A percentile compares a stretch with the other conserved stretches of the same genome.
Conservation (phyloP, 352 stramenopile genomes). For the Phytopythium ostracodes region DNA sequence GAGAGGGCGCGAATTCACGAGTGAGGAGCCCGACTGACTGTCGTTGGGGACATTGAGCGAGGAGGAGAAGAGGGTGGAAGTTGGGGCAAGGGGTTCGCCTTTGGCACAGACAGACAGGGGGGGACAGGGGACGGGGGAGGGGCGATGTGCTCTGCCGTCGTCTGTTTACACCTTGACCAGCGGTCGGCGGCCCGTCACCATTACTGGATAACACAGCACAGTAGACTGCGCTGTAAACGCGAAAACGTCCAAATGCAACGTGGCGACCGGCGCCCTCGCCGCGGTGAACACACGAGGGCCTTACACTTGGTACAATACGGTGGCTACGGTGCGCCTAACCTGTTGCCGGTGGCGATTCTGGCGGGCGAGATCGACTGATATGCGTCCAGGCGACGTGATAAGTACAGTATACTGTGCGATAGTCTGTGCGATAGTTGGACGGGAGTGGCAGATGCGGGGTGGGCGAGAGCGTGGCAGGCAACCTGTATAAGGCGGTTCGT, state of each 20-base stretch:
- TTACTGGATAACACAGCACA: neutral
- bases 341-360: neutral
- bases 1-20: neutral
- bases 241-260: neutral
- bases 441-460: too few species aligned
- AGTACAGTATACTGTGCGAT: too few species aligned
- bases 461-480: neutral
- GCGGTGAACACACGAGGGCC: neutral
- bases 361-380: neutral
- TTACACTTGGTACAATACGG: neutral
- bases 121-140: neutral
- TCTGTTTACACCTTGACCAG: neutral
- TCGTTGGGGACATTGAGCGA: neutral
- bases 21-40: neutral
- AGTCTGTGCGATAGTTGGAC: neutral
- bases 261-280: neutral
- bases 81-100: constrained; percentile 1
- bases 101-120: neutral
- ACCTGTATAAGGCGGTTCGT: neutral
- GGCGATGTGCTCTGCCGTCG: neutral
- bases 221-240: neutral
- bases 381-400: neutral
- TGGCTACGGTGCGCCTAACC: neutral
- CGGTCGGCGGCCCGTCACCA: too few species aligned
- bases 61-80: neutral